Evolutionary conservation across 2,329 filamentous ascomycete genomes (phyloP), one percentile per base, ranked within the genome.

Genomic region (Penicillium sp.): DNA sequence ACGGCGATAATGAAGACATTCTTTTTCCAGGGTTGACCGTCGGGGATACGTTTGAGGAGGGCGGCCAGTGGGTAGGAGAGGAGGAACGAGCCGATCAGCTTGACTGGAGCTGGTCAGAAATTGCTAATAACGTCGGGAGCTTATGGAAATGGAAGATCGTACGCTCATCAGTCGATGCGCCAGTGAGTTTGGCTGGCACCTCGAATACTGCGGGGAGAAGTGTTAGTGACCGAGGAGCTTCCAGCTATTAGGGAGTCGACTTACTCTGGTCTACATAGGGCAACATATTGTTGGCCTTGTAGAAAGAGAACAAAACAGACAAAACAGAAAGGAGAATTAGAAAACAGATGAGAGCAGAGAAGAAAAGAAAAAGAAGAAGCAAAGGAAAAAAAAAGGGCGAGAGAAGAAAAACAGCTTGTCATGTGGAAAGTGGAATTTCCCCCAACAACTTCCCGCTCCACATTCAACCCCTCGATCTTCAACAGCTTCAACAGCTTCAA

Each of bases 21-120:
- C 73, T 97, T 97, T 61, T 82, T 79, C 61, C 82, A 83, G 48
- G 91, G 91, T 45, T 85, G 83, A 43, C 80, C 73, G 72, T 98
- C 93, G 29, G 93, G 91, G 19, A 98, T 78, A 46, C 93, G 81
- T 70, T 98, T 98, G 8, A 98, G 77, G 24, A 95, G 68, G 22
- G 79, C 93, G 42, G 93, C 88, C 48, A 98, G 78, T 2, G 93
- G 93, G 65, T 95, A 98, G 10, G 93, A 97, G 34, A 95, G 70
- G 42, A 98, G 77, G 69, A 97, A 95, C 6, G 87, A 88, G 66
- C 83, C 84, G 61, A 96, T 85, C 60, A 97, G 85, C 69, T 98
- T 98, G 60, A 98, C 90, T 96, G 60, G 50, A 44, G 43, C n/a
- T 21, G 34, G 24, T 52, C 35, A 51, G 28, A 48, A 32, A 22